Base-by-base conservation (phyloP, 2,329 filamentous ascomycete species). In the Orbilia javanica region DNA sequence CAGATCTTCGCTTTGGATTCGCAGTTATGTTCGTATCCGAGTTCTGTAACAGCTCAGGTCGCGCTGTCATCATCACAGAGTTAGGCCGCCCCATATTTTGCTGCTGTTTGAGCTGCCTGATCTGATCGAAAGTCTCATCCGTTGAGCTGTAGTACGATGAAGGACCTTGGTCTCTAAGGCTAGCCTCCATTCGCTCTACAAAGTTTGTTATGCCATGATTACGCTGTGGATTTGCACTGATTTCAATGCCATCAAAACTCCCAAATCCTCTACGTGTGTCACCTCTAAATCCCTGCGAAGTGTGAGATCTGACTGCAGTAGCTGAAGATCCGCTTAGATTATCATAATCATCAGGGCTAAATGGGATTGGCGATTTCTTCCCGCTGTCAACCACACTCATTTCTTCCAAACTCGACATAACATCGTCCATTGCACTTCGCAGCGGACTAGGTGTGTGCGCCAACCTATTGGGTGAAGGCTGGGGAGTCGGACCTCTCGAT, bases 351-450 rank as follows among this genome's bases (percentile, higher is more conserved):
- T 71, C 55, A 8, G 66, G 48, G 3, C 73, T 60, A 52, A 78
- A 78, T 2, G 60, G 66, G 22, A 72, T 70, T 7, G 74, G 74
- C 13, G 74, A 72, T 10, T 55, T 78, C 62, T 69, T 71, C n/a
- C 67, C 84, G 10, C 75, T 64, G 53, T 74, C 75, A 15, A 66
- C 55, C 11, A 79, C 69, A 20, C 75, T 91, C 87, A 99, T 93
- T 77, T 94, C 94, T 82, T 97, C 91, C 50, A 99, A 85, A 70
- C 96, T 96, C 80, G 96, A 93, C 90, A 98, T 97, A 3, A 99
- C 94, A 84, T 96, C 95, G 82, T 98, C 95, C 94, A 99, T 99
- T 0, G 96, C 96, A 83, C 94, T 93, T 75, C 96, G 89, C 2
- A 99, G 86, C 0, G 96, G 96, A 1, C 96, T 98, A 0, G 96